Conservation (phyloP, 2,329 filamentous ascomycete species). For the Colletotrichum gloeosporioides region DNA sequence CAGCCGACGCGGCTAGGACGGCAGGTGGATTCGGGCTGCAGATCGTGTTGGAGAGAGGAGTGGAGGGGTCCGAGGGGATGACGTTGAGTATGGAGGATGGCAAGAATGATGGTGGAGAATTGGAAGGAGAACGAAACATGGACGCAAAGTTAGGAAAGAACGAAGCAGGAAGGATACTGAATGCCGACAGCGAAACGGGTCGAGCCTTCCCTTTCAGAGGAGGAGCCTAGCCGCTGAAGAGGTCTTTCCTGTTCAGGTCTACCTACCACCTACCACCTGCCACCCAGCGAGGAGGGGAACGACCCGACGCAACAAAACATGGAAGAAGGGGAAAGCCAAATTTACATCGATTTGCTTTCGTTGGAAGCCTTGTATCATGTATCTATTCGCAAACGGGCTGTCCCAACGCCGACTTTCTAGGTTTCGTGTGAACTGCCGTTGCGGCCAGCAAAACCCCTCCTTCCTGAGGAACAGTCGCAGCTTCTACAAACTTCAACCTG, state of each 20-base stretch:
- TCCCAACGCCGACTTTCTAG: background rate
- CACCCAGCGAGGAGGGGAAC: too few species aligned
- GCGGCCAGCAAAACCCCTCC: too few species aligned
- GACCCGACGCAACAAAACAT: too few species aligned
- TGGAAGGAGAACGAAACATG: background rate
- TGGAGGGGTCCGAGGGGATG: too few species aligned
- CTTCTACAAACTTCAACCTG: background rate
- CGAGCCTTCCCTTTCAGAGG: background rate
- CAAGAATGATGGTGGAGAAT: background rate
- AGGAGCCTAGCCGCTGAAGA: background rate
- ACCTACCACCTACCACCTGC: too few species aligned
- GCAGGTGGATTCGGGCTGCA: background rate
- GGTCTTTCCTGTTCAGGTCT: too few species aligned
- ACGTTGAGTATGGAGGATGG: background rate
- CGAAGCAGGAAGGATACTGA: background rate
- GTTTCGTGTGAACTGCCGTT: too few species aligned
- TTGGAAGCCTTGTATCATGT: background rate
- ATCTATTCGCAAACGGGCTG: background rate
- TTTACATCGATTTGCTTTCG: background rate
- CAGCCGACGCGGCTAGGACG: background rate
- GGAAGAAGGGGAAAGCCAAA: background rate
- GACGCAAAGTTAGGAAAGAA: background rate
- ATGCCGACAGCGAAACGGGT: accelerated
- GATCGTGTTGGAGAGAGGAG: background rate
- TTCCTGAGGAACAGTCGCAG: background rate